Percentiles rank a stretch among this genome's conserved stretches.
Conservation (phyloP, 768 basidiomycete genomes). For the Dioszegia aurantiaca region DNA sequence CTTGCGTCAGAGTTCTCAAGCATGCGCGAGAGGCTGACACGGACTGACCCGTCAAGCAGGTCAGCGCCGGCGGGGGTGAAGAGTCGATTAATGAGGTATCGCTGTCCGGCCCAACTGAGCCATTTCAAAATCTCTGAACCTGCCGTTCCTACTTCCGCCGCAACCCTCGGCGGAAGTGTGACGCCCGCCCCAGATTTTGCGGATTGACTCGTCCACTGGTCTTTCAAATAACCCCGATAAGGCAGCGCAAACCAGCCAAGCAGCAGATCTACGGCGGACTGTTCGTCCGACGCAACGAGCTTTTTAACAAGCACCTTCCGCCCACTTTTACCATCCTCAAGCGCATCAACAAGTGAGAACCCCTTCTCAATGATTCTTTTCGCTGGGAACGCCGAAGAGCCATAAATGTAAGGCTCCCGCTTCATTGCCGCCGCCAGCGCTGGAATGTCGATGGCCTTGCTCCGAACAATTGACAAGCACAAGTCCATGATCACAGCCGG, state of each 20-base stretch:
- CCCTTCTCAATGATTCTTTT: background rate
- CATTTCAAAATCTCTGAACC: background rate
- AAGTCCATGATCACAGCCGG: background rate
- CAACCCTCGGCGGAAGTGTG: too few relatives aligned
- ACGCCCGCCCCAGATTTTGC: too few relatives aligned
- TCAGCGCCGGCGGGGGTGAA: slow-evolving; percentile 5
- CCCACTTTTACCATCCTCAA: background rate
- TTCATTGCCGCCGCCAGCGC: background rate
- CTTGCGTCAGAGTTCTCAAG: background rate
- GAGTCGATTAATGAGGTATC: slow-evolving; percentile 1
- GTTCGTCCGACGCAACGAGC: background rate
- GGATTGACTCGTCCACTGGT: background rate
- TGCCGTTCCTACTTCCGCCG: background rate
- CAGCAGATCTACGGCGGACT: background rate
- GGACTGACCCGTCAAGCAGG: slow-evolving; percentile 1
- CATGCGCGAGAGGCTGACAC: background rate
- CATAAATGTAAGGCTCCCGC: background rate
- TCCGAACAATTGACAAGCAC: background rate
- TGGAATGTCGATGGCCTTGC: background rate
- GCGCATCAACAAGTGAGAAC: background rate
- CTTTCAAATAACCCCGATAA: slow-evolving; percentile 2
- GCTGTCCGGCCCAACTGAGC: slow-evolving; percentile 7
- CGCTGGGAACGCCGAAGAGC: background rate
- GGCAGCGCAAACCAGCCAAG: slow-evolving; percentile 13
- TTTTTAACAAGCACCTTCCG: background rate